A percentile compares a stretch with the other conserved stretches of the same genome.
Evolutionary conservation across 805 yeast genomes (phyloP).

Genomic region (Kazachstania psychrophila): DNA sequence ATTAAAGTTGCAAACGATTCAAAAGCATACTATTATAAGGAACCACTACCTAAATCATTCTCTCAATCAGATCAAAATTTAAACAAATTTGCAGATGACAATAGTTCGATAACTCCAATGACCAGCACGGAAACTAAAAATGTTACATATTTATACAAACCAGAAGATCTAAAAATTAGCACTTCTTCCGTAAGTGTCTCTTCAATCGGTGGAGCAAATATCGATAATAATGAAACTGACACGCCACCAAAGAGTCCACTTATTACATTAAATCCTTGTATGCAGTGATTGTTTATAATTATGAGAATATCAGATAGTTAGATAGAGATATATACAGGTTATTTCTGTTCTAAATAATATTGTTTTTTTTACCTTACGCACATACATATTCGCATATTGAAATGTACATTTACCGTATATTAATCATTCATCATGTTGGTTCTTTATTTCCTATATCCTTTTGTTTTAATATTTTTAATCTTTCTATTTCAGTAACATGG

Average conservation of each 20-base stretch:
- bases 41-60: constrained; percentile 22
- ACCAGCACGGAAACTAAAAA: not conserved
- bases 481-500: constrained; percentile 8
- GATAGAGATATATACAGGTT: too few relatives aligned
- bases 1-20: constrained; percentile 19
- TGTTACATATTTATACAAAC: constrained; percentile 1
- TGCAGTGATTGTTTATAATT: not conserved
- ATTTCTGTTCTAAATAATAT: too few relatives aligned
- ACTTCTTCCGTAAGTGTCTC: not conserved
- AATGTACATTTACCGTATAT: too few relatives aligned
- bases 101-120: not conserved
- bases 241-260: constrained; percentile 15
- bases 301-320: too few relatives aligned
- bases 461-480: too few relatives aligned
- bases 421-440: too few relatives aligned
- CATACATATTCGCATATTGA: too few relatives aligned
- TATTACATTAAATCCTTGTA: constrained; percentile 12
- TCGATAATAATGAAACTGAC: not conserved
- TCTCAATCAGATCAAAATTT: not conserved
- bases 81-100: too few relatives aligned
- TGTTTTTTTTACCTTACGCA: too few relatives aligned
- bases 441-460: too few relatives aligned
- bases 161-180: constrained; percentile 1
- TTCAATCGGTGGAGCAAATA: not conserved
- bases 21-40: constrained; percentile 23